Evolutionary conservation across 2,329 filamentous ascomycete species (phyloP), one percentile per base, ranked within the genome.

Genomic region (Aureobasidium sp.): DNA sequence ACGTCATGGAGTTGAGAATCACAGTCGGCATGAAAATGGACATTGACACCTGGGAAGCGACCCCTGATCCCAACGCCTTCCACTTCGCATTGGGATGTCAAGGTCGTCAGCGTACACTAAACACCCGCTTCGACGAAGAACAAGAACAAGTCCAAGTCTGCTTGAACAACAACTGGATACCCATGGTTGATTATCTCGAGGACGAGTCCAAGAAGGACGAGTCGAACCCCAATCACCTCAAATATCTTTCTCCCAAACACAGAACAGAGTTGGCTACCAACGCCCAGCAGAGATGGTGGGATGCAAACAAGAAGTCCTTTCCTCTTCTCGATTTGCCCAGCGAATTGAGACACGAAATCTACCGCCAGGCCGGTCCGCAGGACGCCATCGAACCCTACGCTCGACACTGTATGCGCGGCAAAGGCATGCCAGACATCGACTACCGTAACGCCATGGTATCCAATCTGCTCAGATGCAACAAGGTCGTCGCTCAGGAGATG

Each of bases 331-430:
- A 64, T 0, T 55, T 71, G n/a, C 69, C 70, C 5, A 37, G 45
- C 3, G 70, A 71, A 45, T 52, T 71, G 15, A 66, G 70, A 9
- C 62, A 68, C 4, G 8, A 45, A 1, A 68, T 70, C 37, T 70
- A 68, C 53, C 31, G 36, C 12, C 53, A 63, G 25, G 48, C 59
- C 6, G 63, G 65, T 15, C 55, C 55, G 14, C 29, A 37, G 27
- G 29, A 47, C 6, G 55, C 44, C 12, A 59, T 59, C 15, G 55
- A 59, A 22, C 55, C 55, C 14, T 48, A 59, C 14, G 31, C 44
- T 17, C 20, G 4, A 20, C 20, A 59, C 22, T 12, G 34, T 27
- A 20, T 27, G 14, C 55, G 55, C n/a, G 31, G 34, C 39, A 8
- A 3, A 14, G 31, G 20, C 9, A 64, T 62, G 2, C 27, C 42